phyloP scores from a whole-genome alignment of 2,329 filamentous ascomycete genomes.

The Cercospora berteroae region DNA sequence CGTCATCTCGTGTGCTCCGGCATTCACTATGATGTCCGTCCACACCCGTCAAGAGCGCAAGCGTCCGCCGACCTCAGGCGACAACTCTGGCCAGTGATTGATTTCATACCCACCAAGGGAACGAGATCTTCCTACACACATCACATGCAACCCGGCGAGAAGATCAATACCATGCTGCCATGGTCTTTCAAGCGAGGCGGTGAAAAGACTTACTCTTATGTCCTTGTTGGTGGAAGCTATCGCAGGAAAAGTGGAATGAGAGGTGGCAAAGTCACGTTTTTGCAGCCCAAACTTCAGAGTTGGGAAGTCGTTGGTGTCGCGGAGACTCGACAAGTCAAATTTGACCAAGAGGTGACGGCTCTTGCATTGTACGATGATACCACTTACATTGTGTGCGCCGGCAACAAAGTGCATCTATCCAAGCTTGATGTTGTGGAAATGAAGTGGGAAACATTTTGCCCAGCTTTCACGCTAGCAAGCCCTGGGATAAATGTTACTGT shows the following conservation, averaged over 20 bases:
- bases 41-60: constrained; percentile 20
- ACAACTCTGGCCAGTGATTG: constrained; percentile 43
- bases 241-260: constrained; percentile 40
- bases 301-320: constrained; percentile 54
- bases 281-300: constrained; percentile 33
- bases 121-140: constrained; percentile 18
- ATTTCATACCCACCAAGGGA: constrained; percentile 43
- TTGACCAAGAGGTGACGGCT: constrained; percentile 54
- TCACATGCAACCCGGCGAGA: constrained; percentile 56
- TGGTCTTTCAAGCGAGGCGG: constrained; percentile 53
- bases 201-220: constrained; percentile 59
- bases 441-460: constrained; percentile 33
- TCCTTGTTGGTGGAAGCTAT: constrained; percentile 54
- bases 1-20: constrained; percentile 52
- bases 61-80: constrained; percentile 37
- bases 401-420: constrained; percentile 43
- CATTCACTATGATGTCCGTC: constrained; percentile 37
- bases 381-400: constrained; percentile 54
- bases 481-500: constrained; percentile 52
- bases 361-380: constrained; percentile 56
- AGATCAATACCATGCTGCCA: constrained; percentile 60
- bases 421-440: constrained; percentile 37
- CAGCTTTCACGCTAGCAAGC: constrained; percentile 34
- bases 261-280: constrained; percentile 50
- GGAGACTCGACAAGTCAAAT: constrained; percentile 47